These are phyloP conservation scores for Solanum appendiculatum DNA, from an alignment of 257 asterid genomes.

Conservation along the genomic window DNA sequence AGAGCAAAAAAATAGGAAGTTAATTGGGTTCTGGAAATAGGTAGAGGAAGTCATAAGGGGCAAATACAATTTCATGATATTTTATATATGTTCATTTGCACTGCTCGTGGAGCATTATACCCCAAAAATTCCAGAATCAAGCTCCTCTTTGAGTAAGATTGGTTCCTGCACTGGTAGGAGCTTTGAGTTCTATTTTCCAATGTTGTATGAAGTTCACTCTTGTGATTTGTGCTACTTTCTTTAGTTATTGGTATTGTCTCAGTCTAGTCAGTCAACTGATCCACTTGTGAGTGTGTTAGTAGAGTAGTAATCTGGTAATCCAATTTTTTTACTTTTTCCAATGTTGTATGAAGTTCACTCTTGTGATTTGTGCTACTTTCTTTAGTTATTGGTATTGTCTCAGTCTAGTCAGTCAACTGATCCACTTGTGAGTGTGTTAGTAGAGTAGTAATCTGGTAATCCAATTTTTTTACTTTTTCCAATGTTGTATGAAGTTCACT, in stretches of 20 bases:
- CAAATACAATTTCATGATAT: not conserved
- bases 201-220: not conserved
- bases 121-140: not conserved
- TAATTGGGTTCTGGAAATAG: not conserved
- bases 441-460: not conserved
- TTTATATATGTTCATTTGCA: not conserved
- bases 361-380: not conserved
- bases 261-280: not conserved
- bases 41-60: not conserved
- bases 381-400: not conserved
- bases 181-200: not conserved
- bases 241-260: not conserved
- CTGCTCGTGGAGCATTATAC: not conserved
- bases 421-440: not conserved
- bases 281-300: not conserved
- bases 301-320: not conserved
- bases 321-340: not conserved
- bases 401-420: not conserved
- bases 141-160: not conserved
- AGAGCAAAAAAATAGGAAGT: not conserved
- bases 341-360: not conserved
- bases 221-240: not conserved
- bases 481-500: not conserved
- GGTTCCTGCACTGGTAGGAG: not conserved
- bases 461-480: not conserved